These are phyloP conservation scores for Phytophthora crassamura DNA, from an alignment of 352 stramenopile genomes.

Conservation along the genomic window DNA sequence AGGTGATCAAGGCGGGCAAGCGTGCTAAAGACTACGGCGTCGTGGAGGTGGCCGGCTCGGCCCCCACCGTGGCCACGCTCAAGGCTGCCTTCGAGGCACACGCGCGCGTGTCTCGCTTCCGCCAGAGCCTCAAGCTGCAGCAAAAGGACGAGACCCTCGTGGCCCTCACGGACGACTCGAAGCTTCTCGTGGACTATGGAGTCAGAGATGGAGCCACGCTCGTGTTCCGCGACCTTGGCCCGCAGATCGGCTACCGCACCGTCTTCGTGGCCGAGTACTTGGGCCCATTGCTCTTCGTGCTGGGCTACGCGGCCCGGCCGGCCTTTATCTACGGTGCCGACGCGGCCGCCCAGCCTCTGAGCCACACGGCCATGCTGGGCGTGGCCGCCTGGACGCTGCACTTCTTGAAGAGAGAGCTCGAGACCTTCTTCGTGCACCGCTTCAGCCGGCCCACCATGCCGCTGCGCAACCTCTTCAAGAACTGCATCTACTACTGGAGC, in stretches of 20 bases:
- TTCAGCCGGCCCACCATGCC: slow-evolving; percentile 91
- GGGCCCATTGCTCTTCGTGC: slow-evolving; percentile 84
- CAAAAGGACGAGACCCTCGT: slow-evolving; percentile 28
- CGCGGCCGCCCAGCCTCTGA: slow-evolving; percentile 44
- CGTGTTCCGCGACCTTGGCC: slow-evolving; percentile 82
- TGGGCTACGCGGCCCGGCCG: slow-evolving; percentile 75
- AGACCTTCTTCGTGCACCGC: slow-evolving; percentile 91
- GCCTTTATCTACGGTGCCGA: slow-evolving; percentile 75
- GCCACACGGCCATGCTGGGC: slow-evolving; percentile 59
- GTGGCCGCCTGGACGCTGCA: slow-evolving; percentile 77
- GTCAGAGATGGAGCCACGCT: slow-evolving; percentile 59
- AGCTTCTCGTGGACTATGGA: slow-evolving; percentile 63
- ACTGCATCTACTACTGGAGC: slow-evolving; percentile 91
- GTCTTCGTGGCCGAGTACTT: slow-evolving; percentile 91
- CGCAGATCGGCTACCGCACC: slow-evolving; percentile 90
- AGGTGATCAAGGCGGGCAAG: slow-evolving; percentile 63
- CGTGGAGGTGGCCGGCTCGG: slow-evolving; percentile 42
- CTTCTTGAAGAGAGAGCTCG: slow-evolving; percentile 89
- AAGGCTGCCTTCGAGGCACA: slow-evolving; percentile 67
- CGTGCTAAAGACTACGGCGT: slow-evolving; percentile 59
- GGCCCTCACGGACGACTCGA: slow-evolving; percentile 63
- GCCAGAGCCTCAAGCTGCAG: slow-evolving; percentile 71
- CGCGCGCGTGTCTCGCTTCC: slow-evolving; percentile 57
- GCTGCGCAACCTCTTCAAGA: slow-evolving; percentile 91
- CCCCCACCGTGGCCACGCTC: slow-evolving; percentile 53